Evolutionary conservation across 768 basidiomycete species (phyloP).

Genomic region (Tylopilus plumbeoviolaceoides): DNA sequence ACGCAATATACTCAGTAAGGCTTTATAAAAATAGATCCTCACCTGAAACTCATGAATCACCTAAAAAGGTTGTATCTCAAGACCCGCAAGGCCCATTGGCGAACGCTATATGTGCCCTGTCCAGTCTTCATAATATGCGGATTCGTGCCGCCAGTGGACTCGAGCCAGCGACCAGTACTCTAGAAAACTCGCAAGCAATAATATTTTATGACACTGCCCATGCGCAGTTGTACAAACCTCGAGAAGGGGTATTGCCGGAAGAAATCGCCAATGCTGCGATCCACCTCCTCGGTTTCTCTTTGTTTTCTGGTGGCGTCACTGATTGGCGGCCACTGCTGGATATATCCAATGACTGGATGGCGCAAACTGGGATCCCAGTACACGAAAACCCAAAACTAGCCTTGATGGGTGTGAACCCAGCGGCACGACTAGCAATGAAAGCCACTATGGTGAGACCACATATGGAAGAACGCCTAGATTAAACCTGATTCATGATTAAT

Average conservation of each 20-base stretch:
- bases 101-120: conserved; percentile 71
- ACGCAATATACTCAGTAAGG: conserved; percentile 64
- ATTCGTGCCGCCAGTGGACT: conserved; percentile 60
- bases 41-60: conserved; percentile 14
- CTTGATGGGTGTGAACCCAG: conserved; percentile 50
- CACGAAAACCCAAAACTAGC: conserved; percentile 62
- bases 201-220: conserved; percentile 69
- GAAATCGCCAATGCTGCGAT: conserved; percentile 75
- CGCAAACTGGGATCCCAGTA: conserved; percentile 55
- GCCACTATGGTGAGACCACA: conserved; percentile 60
- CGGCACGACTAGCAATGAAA: conserved; percentile 61
- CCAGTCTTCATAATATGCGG: conserved; percentile 63
- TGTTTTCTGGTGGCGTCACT: conserved; percentile 61
- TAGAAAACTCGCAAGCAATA: conserved; percentile 55
- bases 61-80: conserved; percentile 45
- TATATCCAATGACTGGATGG: conserved; percentile 74
- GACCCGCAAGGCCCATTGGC: conserved; percentile 70
- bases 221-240: conserved; percentile 55
- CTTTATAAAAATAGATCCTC: not conserved
- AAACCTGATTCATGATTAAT: conserved; percentile 18
- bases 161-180: conserved; percentile 48
- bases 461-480: not conserved
- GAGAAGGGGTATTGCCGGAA: conserved; percentile 53
- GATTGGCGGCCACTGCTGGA: conserved; percentile 71
- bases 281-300: conserved; percentile 70